Evolutionary conservation across 2,329 filamentous ascomycete genomes (phyloP).

Genomic region (Metarhizium brunneum): DNA sequence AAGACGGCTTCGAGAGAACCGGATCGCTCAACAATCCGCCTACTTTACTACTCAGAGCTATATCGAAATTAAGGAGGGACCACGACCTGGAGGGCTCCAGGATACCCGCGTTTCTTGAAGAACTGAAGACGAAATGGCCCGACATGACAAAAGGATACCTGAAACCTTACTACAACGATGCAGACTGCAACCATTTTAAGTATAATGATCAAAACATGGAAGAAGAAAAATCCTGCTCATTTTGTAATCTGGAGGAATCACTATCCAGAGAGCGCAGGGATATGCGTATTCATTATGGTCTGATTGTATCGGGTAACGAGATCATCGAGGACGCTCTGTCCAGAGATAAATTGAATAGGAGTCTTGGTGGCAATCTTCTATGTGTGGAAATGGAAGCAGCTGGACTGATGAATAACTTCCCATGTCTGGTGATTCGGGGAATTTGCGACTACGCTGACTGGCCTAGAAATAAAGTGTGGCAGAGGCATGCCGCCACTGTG

Average conservation of each 20-base stretch:
- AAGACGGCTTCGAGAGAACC: not conserved
- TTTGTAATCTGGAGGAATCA: not conserved
- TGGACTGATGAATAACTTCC: constrained; percentile 18
- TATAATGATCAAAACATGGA: not conserved
- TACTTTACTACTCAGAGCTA: too few relatives aligned
- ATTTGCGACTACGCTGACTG: constrained; percentile 27
- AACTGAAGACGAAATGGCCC: too few relatives aligned
- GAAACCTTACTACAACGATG: too few relatives aligned
- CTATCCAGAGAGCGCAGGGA: not conserved
- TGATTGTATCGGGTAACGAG: not conserved
- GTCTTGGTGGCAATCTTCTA: not conserved
- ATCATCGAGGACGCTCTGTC: not conserved
- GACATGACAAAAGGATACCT: too few relatives aligned
- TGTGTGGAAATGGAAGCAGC: constrained; percentile 21
- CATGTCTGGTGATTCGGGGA: constrained; percentile 23
- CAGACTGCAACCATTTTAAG: too few relatives aligned
- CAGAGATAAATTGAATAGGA: constrained; percentile 14
- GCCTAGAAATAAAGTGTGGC: constrained; percentile 21
- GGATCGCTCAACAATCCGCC: not conserved
- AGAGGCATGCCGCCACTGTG: constrained; percentile 18
- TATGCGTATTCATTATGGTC: not conserved
- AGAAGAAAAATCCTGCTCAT: not conserved
- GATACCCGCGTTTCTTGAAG: too few relatives aligned
- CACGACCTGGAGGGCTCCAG: too few relatives aligned
- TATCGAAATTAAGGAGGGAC: too few relatives aligned